phyloP scores from a whole-genome alignment of 192 early-diverging fungal genomes.

The Gaertneriomyces sp. region DNA sequence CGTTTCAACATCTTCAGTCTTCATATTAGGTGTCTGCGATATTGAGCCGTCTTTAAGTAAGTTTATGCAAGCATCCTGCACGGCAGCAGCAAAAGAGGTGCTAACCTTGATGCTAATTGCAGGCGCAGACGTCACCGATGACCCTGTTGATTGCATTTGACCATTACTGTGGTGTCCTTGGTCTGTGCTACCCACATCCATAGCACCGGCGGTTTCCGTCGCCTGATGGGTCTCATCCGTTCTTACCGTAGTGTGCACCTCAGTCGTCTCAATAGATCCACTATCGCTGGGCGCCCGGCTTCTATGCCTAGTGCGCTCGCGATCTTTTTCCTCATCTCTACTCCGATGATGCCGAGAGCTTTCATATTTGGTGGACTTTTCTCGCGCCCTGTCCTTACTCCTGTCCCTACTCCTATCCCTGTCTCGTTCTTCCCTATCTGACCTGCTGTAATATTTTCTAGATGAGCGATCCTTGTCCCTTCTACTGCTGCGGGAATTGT shows the following conservation, averaged over 20 bases:
- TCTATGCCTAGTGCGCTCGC: slow-evolving; percentile 10
- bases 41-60: background rate
- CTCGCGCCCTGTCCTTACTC: slow-evolving; percentile 32
- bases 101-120: slow-evolving; percentile 2
- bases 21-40: background rate
- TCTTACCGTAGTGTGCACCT: slow-evolving; percentile 16
- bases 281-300: slow-evolving; percentile 26
- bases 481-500: background rate
- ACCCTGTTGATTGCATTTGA: slow-evolving; percentile 23
- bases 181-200: slow-evolving; percentile 2
- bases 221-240: slow-evolving; percentile 23
- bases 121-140: background rate
- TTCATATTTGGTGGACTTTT: slow-evolving; percentile 32
- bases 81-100: background rate
- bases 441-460: background rate
- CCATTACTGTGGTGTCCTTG: slow-evolving; percentile 16
- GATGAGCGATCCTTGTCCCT: background rate
- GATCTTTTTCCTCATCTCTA: slow-evolving; percentile 31
- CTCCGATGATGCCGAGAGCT: slow-evolving; percentile 21
- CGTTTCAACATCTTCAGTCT: slow-evolving; percentile 18
- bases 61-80: background rate
- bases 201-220: slow-evolving; percentile 7
- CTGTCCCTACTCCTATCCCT: slow-evolving; percentile 40
- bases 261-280: slow-evolving; percentile 11
- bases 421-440: slow-evolving; percentile 38